Conservation (phyloP, 805 yeast genomes). For the Myxozyma nipponensis region DNA sequence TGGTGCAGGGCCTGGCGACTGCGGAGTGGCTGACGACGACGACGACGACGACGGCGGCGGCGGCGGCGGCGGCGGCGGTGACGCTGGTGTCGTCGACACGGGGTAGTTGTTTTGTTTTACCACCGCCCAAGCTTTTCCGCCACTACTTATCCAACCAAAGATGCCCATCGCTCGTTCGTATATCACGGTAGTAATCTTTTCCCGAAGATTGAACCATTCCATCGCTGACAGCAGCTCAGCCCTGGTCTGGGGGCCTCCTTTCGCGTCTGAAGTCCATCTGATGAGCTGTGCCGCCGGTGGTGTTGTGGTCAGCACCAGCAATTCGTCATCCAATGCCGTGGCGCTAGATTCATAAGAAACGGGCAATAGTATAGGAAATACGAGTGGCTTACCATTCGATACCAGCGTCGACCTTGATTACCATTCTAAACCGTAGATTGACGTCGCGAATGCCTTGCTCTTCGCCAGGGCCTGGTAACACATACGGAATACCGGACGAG, state of each 20-base stretch:
- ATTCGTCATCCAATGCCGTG: conserved; percentile 26
- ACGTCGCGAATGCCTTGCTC: conserved; percentile 39
- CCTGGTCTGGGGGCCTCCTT: conserved; percentile 25
- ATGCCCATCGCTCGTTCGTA: conserved; percentile 36
- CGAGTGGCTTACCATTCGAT: conserved; percentile 30
- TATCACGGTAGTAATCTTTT: conserved; percentile 25
- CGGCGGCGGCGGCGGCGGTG: not conserved
- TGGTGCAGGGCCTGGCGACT: conserved; percentile 4
- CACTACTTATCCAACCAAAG: conserved; percentile 31
- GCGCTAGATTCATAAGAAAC: too few species aligned
- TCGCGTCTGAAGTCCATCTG: conserved; percentile 23
- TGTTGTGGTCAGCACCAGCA: conserved; percentile 21
- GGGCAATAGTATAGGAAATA: conserved; percentile 27
- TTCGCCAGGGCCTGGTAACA: conserved; percentile 42
- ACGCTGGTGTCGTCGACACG: not conserved
- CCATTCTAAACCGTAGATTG: conserved; percentile 30
- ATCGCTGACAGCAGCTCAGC: conserved; percentile 29
- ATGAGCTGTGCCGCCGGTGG: conserved; percentile 28
- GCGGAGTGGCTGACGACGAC: conserved; percentile 2
- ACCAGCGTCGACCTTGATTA: conserved; percentile 35
- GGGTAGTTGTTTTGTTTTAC: conserved; percentile 3
- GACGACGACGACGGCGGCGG: not conserved
- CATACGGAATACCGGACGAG: conserved; percentile 15
- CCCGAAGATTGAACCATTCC: conserved; percentile 30
- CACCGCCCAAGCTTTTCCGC: conserved; percentile 32